phyloP scores from a whole-genome alignment of 2,329 filamentous ascomycete genomes.

The Tolypocladium endophyticum region DNA sequence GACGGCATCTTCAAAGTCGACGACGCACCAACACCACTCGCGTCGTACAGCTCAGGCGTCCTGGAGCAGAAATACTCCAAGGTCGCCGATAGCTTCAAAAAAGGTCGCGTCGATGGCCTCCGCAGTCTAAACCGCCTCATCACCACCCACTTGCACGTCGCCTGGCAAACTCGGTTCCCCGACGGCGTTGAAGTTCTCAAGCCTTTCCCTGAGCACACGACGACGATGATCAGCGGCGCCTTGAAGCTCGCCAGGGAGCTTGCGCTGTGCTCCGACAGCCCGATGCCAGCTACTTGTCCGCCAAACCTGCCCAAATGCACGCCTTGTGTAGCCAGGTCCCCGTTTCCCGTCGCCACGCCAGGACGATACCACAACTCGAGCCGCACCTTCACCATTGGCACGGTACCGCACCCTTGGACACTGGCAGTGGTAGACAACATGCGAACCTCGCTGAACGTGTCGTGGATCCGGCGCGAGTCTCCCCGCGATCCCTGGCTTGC shows the following conservation, averaged over 20 bases:
- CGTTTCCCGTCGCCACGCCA: conserved; percentile 57
- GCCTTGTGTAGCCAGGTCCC: conserved; percentile 54
- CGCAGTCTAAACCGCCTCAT: conserved; percentile 62
- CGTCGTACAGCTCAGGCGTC: conserved; percentile 60
- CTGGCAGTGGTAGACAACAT: conserved; percentile 57
- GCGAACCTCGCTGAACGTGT: conserved; percentile 48
- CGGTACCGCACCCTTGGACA: conserved; percentile 87
- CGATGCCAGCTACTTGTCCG: conserved; percentile 69
- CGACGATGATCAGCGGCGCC: conserved; percentile 59
- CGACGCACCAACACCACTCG: conserved; percentile 54
- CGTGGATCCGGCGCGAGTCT: conserved; percentile 57
- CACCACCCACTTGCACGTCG: conserved; percentile 73
- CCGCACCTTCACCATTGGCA: conserved; percentile 69
- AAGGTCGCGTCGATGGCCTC: conserved; percentile 50
- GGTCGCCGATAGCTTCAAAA: conserved; percentile 51
- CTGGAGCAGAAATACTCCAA: conserved; percentile 57
- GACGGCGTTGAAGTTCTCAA: conserved; percentile 74
- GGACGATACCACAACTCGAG: conserved; percentile 61
- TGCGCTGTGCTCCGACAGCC: conserved; percentile 61
- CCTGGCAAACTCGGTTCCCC: conserved; percentile 71
- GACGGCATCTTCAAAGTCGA: conserved; percentile 56
- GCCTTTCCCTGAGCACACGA: conserved; percentile 65
- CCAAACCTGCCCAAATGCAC: conserved; percentile 68
- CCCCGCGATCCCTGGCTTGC: conserved; percentile 71
- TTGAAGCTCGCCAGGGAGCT: conserved; percentile 65